phyloP scores from a whole-genome alignment of 2,329 filamentous ascomycete species.

The Graphilbum fragrans region DNA sequence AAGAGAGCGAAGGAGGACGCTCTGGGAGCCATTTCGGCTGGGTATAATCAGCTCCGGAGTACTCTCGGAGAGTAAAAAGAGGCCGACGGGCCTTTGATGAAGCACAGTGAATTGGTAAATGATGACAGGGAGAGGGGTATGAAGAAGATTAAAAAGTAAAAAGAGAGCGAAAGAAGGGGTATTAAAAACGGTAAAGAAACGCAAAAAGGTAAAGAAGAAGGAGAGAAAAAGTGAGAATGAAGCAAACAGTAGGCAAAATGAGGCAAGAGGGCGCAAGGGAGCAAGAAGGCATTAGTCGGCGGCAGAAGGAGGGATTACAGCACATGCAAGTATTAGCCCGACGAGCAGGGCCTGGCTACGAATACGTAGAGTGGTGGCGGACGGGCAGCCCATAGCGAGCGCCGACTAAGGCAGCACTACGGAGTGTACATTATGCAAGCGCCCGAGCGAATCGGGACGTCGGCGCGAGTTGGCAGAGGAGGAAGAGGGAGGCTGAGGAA shows the following conservation, averaged over 20 bases:
- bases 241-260: neutral
- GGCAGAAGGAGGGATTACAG: neutral
- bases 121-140: neutral
- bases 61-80: neutral
- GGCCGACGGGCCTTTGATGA: neutral
- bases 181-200: neutral
- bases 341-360: neutral
- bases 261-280: neutral
- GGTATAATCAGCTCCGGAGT: neutral
- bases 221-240: neutral
- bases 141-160: neutral
- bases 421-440: too few relatives aligned
- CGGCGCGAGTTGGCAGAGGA: too few relatives aligned
- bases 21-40: neutral
- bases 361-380: neutral
- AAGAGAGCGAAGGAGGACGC: slow-evolving; percentile 18
- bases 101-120: neutral
- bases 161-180: neutral
- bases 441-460: too few relatives aligned
- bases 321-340: neutral
- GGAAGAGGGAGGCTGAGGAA: too few relatives aligned
- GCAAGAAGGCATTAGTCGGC: neutral
- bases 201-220: too few relatives aligned
- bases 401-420: too few relatives aligned
- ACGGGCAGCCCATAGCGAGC: too few relatives aligned